Conservation (phyloP, 345 rosid genomes). For the Salix koriyanagi region DNA sequence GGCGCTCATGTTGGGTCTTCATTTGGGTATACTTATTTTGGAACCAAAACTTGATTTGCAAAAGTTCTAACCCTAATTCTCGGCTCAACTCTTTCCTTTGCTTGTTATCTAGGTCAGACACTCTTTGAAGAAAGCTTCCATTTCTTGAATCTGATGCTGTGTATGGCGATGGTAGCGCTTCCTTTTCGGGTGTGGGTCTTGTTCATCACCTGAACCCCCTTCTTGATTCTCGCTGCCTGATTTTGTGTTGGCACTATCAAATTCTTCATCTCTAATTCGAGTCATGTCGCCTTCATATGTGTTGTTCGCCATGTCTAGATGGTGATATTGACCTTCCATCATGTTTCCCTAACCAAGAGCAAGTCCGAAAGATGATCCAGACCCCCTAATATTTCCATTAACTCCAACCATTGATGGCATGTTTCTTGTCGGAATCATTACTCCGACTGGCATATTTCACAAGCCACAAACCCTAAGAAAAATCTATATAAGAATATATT, state of each 20-base stretch:
- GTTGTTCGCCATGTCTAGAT: constrained; percentile 50
- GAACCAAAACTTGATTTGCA: constrained; percentile 98
- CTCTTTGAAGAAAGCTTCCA: constrained; percentile 95
- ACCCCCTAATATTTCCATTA: constrained; percentile 37
- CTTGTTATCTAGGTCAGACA: constrained; percentile 97
- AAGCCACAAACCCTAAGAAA: constrained; percentile 23
- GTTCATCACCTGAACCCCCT: constrained; percentile 77
- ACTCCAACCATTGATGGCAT: constrained; percentile 43
- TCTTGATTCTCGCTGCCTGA: constrained; percentile 93
- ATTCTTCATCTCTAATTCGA: constrained; percentile 53
- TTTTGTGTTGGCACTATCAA: constrained; percentile 57
- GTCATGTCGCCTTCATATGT: constrained; percentile 48
- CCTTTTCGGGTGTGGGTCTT: constrained; percentile 71
- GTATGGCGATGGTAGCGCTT: constrained; percentile 96
- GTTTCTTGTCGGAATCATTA: constrained; percentile 58
- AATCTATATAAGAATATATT: neutral
- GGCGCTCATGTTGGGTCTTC: constrained; percentile 94
- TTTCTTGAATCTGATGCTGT: constrained; percentile 96
- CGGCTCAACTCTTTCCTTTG: constrained; percentile 92
- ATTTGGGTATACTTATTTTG: constrained; percentile 97
- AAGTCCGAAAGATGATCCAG: constrained; percentile 51
- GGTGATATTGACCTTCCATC: constrained; percentile 53
- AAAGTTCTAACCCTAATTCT: constrained; percentile 80
- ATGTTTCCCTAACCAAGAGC: constrained; percentile 50
- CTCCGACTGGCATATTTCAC: constrained; percentile 51